Percentiles rank a stretch among this genome's conserved stretches.
phyloP scores from a whole-genome alignment of 1,139 yeast species.

The Blastobotrys proliferans region DNA sequence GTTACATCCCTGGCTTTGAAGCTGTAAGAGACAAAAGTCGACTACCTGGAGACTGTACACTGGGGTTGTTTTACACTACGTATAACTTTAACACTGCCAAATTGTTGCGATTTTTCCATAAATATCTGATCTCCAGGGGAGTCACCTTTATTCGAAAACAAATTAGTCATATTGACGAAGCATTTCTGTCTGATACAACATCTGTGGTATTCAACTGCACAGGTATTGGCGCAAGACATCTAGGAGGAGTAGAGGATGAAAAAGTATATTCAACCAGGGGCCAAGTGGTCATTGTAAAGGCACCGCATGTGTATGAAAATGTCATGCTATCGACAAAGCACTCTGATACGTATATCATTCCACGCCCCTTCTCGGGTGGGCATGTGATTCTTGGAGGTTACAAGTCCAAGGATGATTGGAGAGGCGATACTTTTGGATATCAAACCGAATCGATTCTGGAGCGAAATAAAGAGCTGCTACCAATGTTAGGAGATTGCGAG shows the following conservation, averaged over 20 bases:
- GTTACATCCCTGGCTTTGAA: conserved; percentile 45
- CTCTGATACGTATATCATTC: conserved; percentile 51
- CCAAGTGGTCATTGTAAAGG: conserved; percentile 60
- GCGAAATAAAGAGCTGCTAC: conserved; percentile 52
- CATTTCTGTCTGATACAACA: conserved; percentile 37
- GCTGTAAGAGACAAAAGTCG: conserved; percentile 22
- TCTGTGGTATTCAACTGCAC: conserved; percentile 62
- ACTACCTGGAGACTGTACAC: conserved; percentile 41
- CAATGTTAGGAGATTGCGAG: conserved; percentile 46
- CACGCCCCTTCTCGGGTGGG: conserved; percentile 59
- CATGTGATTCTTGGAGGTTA: conserved; percentile 68
- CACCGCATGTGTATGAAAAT: conserved; percentile 36
- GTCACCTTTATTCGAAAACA: conserved; percentile 46
- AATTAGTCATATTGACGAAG: conserved; percentile 53
- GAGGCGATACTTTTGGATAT: conserved; percentile 48
- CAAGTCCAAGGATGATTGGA: conserved; percentile 55
- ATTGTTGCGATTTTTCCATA: conserved; percentile 45
- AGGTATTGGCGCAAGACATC: conserved; percentile 56
- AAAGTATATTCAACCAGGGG: conserved; percentile 62
- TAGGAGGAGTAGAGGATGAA: conserved; percentile 56
- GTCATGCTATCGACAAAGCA: conserved; percentile 19
- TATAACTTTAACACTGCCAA: conserved; percentile 69
- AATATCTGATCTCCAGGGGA: conserved; percentile 44
- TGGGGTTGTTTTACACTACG: conserved; percentile 43
- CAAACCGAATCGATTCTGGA: conserved; percentile 57